Conservation (phyloP, 139 green algal species). For the Medakamo hakoo region DNA sequence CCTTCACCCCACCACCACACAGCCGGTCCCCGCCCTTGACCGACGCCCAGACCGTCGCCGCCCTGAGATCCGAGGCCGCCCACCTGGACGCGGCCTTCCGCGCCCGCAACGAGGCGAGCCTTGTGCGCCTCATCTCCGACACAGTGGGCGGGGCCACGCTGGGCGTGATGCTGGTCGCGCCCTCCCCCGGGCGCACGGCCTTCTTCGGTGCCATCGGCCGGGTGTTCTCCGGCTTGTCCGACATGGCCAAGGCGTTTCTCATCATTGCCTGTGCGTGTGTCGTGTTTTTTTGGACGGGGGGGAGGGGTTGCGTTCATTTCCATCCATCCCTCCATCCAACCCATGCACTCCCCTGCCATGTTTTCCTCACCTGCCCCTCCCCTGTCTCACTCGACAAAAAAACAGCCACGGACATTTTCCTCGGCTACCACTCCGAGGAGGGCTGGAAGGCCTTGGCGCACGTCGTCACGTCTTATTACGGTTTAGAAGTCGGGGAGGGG, state of each 20-base stretch:
- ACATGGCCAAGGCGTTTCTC: slow-evolving; percentile 80
- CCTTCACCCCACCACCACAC: no score
- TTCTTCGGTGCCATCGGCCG: slow-evolving; percentile 50
- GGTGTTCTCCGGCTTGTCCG: slow-evolving; percentile 63
- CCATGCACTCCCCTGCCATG: not conserved
- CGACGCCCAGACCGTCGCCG: slow-evolving; percentile 38
- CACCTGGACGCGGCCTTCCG: slow-evolving; percentile 13
- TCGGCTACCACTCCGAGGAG: slow-evolving; percentile 88
- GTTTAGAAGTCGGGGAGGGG: slow-evolving; percentile 42
- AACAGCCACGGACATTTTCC: slow-evolving; percentile 55
- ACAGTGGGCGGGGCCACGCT: slow-evolving; percentile 32
- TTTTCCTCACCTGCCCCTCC: not conserved
- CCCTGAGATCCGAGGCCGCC: slow-evolving; percentile 31
- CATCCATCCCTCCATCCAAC: slow-evolving; percentile 3
- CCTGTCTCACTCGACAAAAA: no score
- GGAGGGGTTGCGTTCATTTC: no score
- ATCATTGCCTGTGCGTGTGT: no score
- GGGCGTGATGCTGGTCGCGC: slow-evolving; percentile 33
- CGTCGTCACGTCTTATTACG: slow-evolving; percentile 61
- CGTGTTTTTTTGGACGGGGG: no score
- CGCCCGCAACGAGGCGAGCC: slow-evolving; percentile 36
- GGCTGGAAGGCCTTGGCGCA: slow-evolving; percentile 69
- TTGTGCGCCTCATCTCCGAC: slow-evolving; percentile 44
- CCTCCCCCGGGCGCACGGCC: slow-evolving; percentile 11
- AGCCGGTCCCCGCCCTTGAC: slow-evolving; percentile 42